A percentile compares a stretch with the other conserved stretches of the same genome.
phyloP scores from a whole-genome alignment of 257 asterid genomes.

The Solanum habrochaites region DNA sequence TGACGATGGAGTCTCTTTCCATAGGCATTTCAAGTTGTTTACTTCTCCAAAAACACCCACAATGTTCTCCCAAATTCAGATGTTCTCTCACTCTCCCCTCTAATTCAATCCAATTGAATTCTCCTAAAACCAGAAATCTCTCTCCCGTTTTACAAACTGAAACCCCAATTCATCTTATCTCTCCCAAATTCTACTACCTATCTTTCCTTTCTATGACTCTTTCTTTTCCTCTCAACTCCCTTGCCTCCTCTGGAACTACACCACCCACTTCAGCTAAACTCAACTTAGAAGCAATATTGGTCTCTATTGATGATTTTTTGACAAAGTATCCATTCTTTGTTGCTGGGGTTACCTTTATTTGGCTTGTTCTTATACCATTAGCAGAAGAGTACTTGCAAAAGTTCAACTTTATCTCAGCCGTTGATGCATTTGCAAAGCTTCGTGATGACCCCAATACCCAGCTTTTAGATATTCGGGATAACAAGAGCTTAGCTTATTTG shows the following conservation, averaged over 20 bases:
- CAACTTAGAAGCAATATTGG: slow-evolving; percentile 60
- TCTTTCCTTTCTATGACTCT: slow-evolving; percentile 26
- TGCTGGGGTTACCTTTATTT: slow-evolving; percentile 58
- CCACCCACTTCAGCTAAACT: slow-evolving; percentile 35
- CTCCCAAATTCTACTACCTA: slow-evolving; percentile 16
- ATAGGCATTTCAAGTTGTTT: slow-evolving; percentile 41
- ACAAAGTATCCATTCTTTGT: slow-evolving; percentile 75
- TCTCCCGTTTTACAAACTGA: background rate
- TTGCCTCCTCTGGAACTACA: slow-evolving; percentile 54
- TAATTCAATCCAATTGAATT: slow-evolving; percentile 12
- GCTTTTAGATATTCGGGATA: slow-evolving; percentile 74
- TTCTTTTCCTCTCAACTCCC: slow-evolving; percentile 41
- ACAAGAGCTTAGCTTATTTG: slow-evolving; percentile 47
- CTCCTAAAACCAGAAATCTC: background rate
- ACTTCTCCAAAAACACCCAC: slow-evolving; percentile 23
- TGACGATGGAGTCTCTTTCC: slow-evolving; percentile 68
- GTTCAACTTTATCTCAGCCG: slow-evolving; percentile 62
- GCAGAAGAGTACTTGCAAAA: slow-evolving; percentile 55
- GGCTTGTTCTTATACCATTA: slow-evolving; percentile 76
- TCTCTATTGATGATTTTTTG: slow-evolving; percentile 70
- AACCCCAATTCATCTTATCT: slow-evolving; percentile 9
- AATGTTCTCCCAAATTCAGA: slow-evolving; percentile 22
- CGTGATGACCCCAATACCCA: slow-evolving; percentile 59
- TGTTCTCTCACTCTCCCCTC: slow-evolving; percentile 2
- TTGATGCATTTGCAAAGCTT: slow-evolving; percentile 78